phyloP scores from a whole-genome alignment of 2,329 filamentous ascomycete genomes.

The Cryphonectria radicalis region DNA sequence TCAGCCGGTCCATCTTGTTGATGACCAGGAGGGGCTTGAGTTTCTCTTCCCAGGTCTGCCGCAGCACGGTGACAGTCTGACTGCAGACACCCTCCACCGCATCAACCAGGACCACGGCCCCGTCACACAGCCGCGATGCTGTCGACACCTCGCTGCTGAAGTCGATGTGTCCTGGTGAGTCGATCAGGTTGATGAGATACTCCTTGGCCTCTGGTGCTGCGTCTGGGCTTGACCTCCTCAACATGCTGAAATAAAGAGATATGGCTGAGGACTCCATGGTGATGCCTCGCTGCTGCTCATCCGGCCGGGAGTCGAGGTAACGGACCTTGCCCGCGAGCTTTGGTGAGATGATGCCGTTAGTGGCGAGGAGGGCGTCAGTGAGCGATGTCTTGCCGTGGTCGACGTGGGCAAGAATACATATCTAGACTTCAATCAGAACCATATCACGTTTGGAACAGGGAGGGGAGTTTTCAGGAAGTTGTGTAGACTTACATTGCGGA shows the following conservation, averaged over 20 bases:
- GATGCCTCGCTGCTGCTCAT: constrained; percentile 94
- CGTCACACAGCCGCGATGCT: constrained; percentile 90
- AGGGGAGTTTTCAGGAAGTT: constrained; percentile 26
- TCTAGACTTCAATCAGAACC: constrained; percentile 50
- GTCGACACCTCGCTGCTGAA: constrained; percentile 98
- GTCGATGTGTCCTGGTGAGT: constrained; percentile 97
- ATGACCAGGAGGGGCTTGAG: constrained; percentile 93
- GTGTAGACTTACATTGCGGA: constrained; percentile 77
- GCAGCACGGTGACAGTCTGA: constrained; percentile 94
- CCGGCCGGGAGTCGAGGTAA: constrained; percentile 93
- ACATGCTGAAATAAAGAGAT: constrained; percentile 91
- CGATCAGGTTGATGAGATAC: constrained; percentile 95
- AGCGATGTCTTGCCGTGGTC: constrained; percentile 99
- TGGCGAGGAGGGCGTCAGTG: constrained; percentile 93
- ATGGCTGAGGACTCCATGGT: constrained; percentile 99
- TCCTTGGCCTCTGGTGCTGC: constrained; percentile 76
- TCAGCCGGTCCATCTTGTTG: constrained; percentile 96
- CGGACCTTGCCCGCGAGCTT: constrained; percentile 98
- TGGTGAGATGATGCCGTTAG: constrained; percentile 98
- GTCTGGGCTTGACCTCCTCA: constrained; percentile 72
- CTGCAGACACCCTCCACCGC: constrained; percentile 98
- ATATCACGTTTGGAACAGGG: constrained; percentile 34
- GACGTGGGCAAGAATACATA: constrained; percentile 94
- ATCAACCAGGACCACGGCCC: constrained; percentile 91
- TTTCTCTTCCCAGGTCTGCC: constrained; percentile 95